These are phyloP conservation scores for Pseudogymnoascus sp. DNA, from an alignment of 2,329 filamentous ascomycete species.

Conservation along the genomic window DNA sequence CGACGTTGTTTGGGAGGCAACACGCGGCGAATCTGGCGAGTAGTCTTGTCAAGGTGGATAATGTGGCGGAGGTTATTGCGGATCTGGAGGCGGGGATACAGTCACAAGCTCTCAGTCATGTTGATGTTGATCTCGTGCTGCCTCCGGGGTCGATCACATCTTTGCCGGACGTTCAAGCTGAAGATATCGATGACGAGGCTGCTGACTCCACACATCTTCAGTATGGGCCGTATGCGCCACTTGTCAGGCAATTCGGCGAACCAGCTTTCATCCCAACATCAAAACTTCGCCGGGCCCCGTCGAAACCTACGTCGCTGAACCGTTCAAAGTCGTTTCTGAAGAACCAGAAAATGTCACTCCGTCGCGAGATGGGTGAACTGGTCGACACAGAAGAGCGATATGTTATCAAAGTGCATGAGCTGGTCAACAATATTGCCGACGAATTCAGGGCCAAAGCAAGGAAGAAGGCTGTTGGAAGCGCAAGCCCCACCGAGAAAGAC, in stretches of 20 bases:
- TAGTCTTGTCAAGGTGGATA: slow-evolving; percentile 74
- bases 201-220: slow-evolving; percentile 55
- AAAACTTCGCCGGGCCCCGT: slow-evolving; percentile 74
- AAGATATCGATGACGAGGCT: slow-evolving; percentile 54
- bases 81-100: slow-evolving; percentile 68
- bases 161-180: slow-evolving; percentile 50
- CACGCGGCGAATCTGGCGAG: slow-evolving; percentile 88
- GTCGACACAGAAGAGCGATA: slow-evolving; percentile 93
- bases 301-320: slow-evolving; percentile 73
- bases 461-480: slow-evolving; percentile 47
- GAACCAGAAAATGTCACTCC: slow-evolving; percentile 73
- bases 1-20: slow-evolving; percentile 70
- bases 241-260: slow-evolving; percentile 74
- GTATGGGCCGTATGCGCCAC: slow-evolving; percentile 68
- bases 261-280: slow-evolving; percentile 81
- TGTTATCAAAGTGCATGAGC: slow-evolving; percentile 74
- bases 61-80: slow-evolving; percentile 61
- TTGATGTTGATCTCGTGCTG: slow-evolving; percentile 81
- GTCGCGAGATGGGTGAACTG: slow-evolving; percentile 82
- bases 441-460: slow-evolving; percentile 68
- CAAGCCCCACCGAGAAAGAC: slow-evolving; percentile 63
- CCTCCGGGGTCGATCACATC: slow-evolving; percentile 65
- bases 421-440: slow-evolving; percentile 71
- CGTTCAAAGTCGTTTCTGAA: slow-evolving; percentile 68
- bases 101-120: slow-evolving; percentile 72